These are phyloP conservation scores for Arachnomyces sp. DNA, from an alignment of 2,329 filamentous ascomycete genomes.

Conservation along the genomic window DNA sequence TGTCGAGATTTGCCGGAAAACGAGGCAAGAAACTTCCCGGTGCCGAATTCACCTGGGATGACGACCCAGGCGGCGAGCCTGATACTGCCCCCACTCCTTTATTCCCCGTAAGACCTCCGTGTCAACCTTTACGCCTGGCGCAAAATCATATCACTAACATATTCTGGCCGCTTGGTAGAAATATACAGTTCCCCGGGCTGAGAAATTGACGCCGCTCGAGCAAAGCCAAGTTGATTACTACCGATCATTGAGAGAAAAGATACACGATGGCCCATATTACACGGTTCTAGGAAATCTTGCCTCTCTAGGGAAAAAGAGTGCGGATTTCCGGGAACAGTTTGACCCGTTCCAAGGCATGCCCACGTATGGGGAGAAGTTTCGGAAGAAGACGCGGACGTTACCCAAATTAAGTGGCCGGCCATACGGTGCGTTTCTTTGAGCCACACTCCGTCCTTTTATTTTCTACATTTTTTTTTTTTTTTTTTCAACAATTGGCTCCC, in stretches of 20 bases:
- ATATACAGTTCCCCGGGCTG: constrained; percentile 29
- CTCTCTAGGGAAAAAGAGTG: constrained; percentile 36
- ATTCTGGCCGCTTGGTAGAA: constrained; percentile 20
- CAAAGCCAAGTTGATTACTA: constrained; percentile 42
- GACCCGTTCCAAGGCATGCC: constrained; percentile 57
- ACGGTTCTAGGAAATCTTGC: constrained; percentile 41
- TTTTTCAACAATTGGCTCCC: not conserved
- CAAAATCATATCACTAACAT: not conserved
- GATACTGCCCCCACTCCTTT: constrained; percentile 40
- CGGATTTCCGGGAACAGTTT: constrained; percentile 39
- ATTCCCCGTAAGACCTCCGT: constrained; percentile 34
- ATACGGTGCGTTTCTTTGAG: constrained; percentile 42
- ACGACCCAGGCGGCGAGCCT: constrained; percentile 31
- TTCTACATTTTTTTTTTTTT: not conserved
- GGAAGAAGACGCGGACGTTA: constrained; percentile 48
- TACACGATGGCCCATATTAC: constrained; percentile 55
- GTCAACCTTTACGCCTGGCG: not conserved
- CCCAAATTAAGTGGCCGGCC: constrained; percentile 48
- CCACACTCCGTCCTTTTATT: not conserved
- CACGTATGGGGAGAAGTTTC: constrained; percentile 52
- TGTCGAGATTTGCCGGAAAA: constrained; percentile 35
- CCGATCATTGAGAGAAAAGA: constrained; percentile 45
- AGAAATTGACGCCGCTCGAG: constrained; percentile 35
- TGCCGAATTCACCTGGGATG: constrained; percentile 36
- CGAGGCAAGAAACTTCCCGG: constrained; percentile 33